Conservation (phyloP, 768 basidiomycete genomes). For the Inosperma sp. region DNA sequence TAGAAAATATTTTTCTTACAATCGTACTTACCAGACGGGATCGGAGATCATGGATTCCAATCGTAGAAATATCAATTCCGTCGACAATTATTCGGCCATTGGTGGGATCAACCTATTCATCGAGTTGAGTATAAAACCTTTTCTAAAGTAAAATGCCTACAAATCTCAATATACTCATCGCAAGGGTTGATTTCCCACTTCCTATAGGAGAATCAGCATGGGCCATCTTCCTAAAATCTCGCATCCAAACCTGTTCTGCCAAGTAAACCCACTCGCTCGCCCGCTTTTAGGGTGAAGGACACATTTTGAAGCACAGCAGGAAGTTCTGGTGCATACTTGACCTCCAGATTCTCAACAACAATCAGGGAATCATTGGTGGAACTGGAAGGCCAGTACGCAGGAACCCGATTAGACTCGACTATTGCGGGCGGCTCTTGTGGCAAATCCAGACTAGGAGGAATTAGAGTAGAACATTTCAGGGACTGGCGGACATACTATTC, state of each 20-base stretch:
- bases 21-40: conserved; percentile 62
- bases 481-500: conserved; percentile 53
- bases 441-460: conserved; percentile 49
- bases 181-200: conserved; percentile 78
- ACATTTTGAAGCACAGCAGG: conserved; percentile 74
- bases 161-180: conserved; percentile 82
- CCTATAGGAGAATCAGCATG: conserved; percentile 32
- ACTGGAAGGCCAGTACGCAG: conserved; percentile 91
- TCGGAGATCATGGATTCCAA: conserved; percentile 81
- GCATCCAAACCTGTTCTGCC: conserved; percentile 59
- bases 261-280: conserved; percentile 78
- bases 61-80: conserved; percentile 81
- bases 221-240: not conserved
- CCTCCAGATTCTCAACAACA: conserved; percentile 64
- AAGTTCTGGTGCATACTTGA: conserved; percentile 83
- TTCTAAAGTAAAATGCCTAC: conserved; percentile 36
- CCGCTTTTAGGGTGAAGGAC: conserved; percentile 65
- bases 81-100: conserved; percentile 77
- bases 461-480: not conserved
- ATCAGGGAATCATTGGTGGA: conserved; percentile 55
- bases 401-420: conserved; percentile 70
- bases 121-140: conserved; percentile 1
- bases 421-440: conserved; percentile 81
- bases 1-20: not conserved
- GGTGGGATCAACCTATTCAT: conserved; percentile 61